These are phyloP conservation scores for Ophiosphaerella korrae DNA, from an alignment of 2,329 filamentous ascomycete genomes.

Conservation along the genomic window DNA sequence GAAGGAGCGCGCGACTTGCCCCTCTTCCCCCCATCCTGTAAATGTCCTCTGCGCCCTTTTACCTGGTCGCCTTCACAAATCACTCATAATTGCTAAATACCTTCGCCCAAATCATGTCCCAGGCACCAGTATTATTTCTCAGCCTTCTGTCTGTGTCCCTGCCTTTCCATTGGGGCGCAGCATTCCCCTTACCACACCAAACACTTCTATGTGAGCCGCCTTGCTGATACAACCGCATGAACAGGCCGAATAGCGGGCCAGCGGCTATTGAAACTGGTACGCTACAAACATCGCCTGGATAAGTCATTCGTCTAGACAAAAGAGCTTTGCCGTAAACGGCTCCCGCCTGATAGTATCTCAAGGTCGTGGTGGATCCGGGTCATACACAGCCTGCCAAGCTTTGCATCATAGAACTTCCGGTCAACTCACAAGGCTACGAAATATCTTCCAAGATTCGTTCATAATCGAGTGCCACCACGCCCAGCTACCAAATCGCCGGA, in stretches of 20 bases:
- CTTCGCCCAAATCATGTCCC: slow-evolving; percentile 12
- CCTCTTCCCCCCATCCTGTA: background rate
- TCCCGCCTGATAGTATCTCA: slow-evolving; percentile 4
- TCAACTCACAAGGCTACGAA: slow-evolving; percentile 18
- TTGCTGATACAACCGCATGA: slow-evolving; percentile 22
- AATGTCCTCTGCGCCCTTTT: slow-evolving; percentile 3
- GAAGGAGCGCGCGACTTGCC: slow-evolving; percentile 6
- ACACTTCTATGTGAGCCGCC: slow-evolving; percentile 2
- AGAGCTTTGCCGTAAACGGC: slow-evolving; percentile 8
- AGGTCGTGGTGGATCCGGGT: background rate
- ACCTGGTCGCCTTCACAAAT: slow-evolving; percentile 4
- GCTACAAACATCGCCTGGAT: slow-evolving; percentile 23
- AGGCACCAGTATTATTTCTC: slow-evolving; percentile 32
- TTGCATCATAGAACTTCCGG: slow-evolving; percentile 6
- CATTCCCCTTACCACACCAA: slow-evolving; percentile 9
- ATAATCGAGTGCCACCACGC: slow-evolving; percentile 9
- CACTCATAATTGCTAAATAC: slow-evolving; percentile 1
- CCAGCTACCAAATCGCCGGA: slow-evolving; percentile 10
- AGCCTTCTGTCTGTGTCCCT: slow-evolving; percentile 25
- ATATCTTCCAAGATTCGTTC: slow-evolving; percentile 7
- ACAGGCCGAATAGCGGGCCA: slow-evolving; percentile 32
- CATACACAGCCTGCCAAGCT: slow-evolving; percentile 17
- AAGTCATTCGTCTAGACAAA: slow-evolving; percentile 7
- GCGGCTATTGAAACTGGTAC: slow-evolving; percentile 23
- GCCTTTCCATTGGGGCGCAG: slow-evolving; percentile 29